Conservation (phyloP, 495 filamentous ascomycete genomes). For the Amniculicola lignicola region DNA sequence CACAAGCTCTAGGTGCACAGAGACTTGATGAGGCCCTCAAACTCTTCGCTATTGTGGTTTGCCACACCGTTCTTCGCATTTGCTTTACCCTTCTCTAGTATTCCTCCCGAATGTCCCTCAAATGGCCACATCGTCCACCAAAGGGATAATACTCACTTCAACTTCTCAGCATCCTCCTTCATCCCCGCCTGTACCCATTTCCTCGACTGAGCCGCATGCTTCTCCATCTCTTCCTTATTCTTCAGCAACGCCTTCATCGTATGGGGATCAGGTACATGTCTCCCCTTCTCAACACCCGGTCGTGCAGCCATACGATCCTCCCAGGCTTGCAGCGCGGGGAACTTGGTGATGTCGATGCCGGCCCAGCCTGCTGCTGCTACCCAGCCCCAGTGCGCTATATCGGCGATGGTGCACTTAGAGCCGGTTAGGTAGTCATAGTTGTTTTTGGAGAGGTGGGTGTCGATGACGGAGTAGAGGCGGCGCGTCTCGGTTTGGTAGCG, state of each 20-base stretch:
- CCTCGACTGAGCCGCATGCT: conserved; percentile 54
- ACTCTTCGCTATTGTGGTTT: too few relatives aligned
- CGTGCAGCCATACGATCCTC: conserved; percentile 60
- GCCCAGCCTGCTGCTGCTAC: conserved; percentile 56
- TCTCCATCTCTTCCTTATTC: conserved; percentile 61
- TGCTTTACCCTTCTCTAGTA: too few relatives aligned
- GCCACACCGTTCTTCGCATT: too few relatives aligned
- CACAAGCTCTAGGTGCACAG: too few relatives aligned
- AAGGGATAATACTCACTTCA: too few relatives aligned
- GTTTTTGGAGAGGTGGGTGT: conserved; percentile 63
- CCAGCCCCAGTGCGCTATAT: conserved; percentile 79
- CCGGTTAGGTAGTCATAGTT: conserved; percentile 64
- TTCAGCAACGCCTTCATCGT: conserved; percentile 64
- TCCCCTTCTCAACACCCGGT: conserved; percentile 70
- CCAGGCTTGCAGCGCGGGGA: conserved; percentile 68
- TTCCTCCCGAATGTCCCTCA: too few relatives aligned
- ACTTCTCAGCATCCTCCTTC: conserved; percentile 58
- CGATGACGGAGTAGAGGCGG: conserved; percentile 75
- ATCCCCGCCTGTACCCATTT: conserved; percentile 57
- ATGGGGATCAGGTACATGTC: conserved; percentile 69
- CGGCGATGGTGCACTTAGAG: conserved; percentile 75
- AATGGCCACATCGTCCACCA: too few relatives aligned
- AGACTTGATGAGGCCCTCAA: too few relatives aligned
- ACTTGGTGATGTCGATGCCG: conserved; percentile 72
- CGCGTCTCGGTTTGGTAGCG: conserved; percentile 80